Percentiles rank a stretch among this genome's conserved stretches.
These are phyloP conservation scores for Phytophthora litchii DNA, from an alignment of 352 stramenopile genomes.

Conservation along the genomic window DNA sequence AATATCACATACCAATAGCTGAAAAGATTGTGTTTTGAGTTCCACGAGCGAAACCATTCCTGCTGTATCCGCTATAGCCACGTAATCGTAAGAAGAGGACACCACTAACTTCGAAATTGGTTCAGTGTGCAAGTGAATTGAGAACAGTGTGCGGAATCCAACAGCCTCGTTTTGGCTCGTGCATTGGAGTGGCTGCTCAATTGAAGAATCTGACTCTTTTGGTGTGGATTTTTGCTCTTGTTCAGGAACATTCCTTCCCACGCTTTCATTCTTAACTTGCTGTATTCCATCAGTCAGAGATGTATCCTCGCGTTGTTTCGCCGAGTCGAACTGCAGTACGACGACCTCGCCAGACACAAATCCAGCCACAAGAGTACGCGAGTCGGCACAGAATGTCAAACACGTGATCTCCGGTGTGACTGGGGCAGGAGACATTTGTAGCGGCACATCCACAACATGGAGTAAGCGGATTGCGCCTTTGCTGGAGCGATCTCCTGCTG, in stretches of 20 bases:
- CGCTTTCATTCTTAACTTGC: neutral
- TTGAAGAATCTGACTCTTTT: neutral
- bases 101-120: conserved; percentile 58
- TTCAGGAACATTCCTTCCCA: neutral
- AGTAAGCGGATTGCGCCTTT: conserved; percentile 62
- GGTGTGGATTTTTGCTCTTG: neutral
- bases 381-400: conserved; percentile 53
- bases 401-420: conserved; percentile 47
- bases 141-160: conserved; percentile 57
- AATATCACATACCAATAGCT: conserved; percentile 66
- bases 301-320: conserved; percentile 13
- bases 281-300: neutral
- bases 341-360: conserved; percentile 63
- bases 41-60: conserved; percentile 71
- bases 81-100: conserved; percentile 54
- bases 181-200: conserved; percentile 5
- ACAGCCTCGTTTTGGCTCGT: conserved; percentile 21
- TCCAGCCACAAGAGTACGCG: conserved; percentile 53
- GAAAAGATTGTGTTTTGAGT: conserved; percentile 51
- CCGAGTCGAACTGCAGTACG: conserved; percentile 52
- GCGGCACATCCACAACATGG: conserved; percentile 50
- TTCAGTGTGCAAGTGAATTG: conserved; percentile 62
- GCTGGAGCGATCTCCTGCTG: conserved; percentile 54
- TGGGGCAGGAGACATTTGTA: conserved; percentile 43
- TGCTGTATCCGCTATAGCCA: conserved; percentile 56